Conservation (phyloP, 2,329 filamentous ascomycete species). For the Byssochlamys sp. region DNA sequence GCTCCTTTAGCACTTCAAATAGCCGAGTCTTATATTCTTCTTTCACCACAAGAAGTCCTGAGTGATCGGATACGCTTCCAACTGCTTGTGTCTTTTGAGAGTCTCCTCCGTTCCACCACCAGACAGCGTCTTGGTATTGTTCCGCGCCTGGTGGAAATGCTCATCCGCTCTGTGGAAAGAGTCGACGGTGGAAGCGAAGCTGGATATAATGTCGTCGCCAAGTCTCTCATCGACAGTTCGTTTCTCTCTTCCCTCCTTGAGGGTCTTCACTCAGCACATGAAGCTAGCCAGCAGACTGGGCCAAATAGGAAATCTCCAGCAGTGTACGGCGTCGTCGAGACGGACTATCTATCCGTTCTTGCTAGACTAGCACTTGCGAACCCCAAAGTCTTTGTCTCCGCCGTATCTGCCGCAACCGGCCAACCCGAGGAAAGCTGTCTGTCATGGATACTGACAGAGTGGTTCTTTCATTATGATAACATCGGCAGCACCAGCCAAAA, state of each 20-base stretch:
- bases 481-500: slow-evolving; percentile 38
- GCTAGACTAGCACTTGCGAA: slow-evolving; percentile 67
- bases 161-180: slow-evolving; percentile 54
- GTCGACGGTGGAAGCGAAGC: slow-evolving; percentile 48
- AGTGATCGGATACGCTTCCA: slow-evolving; percentile 29
- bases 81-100: slow-evolving; percentile 30
- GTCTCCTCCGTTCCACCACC: slow-evolving; percentile 29
- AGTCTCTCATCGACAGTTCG: slow-evolving; percentile 55
- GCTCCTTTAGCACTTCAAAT: slow-evolving; percentile 54
- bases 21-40: slow-evolving; percentile 59
- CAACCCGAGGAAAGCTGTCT: slow-evolving; percentile 26
- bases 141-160: slow-evolving; percentile 48
- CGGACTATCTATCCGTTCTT: slow-evolving; percentile 76
- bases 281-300: slow-evolving; percentile 71
- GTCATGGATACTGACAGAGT: slow-evolving; percentile 38
- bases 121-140: slow-evolving; percentile 32
- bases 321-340: slow-evolving; percentile 66
- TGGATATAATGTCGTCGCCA: slow-evolving; percentile 54
- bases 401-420: slow-evolving; percentile 31
- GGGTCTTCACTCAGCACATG: slow-evolving; percentile 57
- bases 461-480: slow-evolving; percentile 41
- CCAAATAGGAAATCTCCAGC: slow-evolving; percentile 61
- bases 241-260: slow-evolving; percentile 56
- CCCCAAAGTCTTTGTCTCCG: slow-evolving; percentile 56
- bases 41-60: slow-evolving; percentile 46